Conservation (phyloP, 768 basidiomycete genomes). For the Lentinula guzmanii region DNA sequence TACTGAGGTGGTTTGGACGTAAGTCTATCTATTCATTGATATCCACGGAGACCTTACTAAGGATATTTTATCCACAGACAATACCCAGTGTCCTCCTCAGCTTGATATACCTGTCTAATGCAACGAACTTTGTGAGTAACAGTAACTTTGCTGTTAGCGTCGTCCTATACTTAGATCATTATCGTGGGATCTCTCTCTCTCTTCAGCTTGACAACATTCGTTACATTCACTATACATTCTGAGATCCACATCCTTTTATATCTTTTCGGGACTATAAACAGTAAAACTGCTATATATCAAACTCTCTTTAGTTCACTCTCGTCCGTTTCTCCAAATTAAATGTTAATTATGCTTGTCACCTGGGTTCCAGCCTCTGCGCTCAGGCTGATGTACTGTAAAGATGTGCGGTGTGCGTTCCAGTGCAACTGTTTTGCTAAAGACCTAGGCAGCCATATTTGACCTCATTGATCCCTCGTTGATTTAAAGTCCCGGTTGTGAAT, state of each 20-base stretch:
- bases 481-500: too few species aligned
- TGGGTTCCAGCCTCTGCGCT: too few species aligned
- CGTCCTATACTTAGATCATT: not conserved
- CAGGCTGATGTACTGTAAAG: too few species aligned
- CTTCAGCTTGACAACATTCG: not conserved
- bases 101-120: not conserved
- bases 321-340: not conserved
- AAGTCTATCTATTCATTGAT: constrained; percentile 8
- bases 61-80: not conserved
- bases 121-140: not conserved
- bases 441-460: too few species aligned
- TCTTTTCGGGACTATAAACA: not conserved
- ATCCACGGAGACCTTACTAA: not conserved
- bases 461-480: too few species aligned
- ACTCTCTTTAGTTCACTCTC: not conserved
- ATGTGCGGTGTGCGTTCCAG: too few species aligned
- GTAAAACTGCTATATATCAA: not conserved
- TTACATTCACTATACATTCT: not conserved
- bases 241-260: not conserved
- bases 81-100: not conserved
- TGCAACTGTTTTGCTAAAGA: too few species aligned
- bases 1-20: constrained; percentile 26
- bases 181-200: not conserved
- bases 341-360: not conserved
- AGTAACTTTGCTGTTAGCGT: not conserved